These are phyloP conservation scores for Ustilago curta DNA, from an alignment of 1,284 basidiomycete species.

Conservation along the genomic window DNA sequence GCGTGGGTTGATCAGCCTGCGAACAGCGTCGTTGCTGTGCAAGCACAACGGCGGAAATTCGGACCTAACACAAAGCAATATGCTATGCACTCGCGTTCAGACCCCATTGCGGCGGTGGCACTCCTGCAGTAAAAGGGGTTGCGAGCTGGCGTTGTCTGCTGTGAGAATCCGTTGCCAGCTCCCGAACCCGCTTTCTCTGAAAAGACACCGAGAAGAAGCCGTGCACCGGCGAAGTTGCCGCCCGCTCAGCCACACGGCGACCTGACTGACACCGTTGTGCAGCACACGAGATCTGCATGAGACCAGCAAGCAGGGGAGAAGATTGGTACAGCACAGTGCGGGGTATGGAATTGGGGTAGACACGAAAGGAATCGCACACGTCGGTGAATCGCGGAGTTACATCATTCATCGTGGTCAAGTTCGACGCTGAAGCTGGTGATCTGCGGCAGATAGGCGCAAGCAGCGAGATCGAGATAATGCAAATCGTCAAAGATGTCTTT, in stretches of 20 bases:
- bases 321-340: no score
- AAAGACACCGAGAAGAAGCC: not conserved
- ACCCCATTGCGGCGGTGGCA: not conserved
- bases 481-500: slow-evolving; percentile 84
- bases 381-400: not conserved
- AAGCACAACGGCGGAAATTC: not conserved
- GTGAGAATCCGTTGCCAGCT: not conserved
- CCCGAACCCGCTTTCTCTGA: not conserved
- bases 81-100: not conserved
- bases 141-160: not conserved
- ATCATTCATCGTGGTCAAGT: slow-evolving; percentile 41
- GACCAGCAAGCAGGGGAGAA: not conserved
- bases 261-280: not conserved
- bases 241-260: slow-evolving; percentile 1
- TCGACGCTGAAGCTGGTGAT: slow-evolving; percentile 74
- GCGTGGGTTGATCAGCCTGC: slow-evolving; percentile 10
- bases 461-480: slow-evolving; percentile 84
- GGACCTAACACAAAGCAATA: not conserved
- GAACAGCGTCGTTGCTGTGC: not conserved
- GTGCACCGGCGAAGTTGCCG: not conserved
- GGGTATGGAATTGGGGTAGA: slow-evolving; percentile 2
- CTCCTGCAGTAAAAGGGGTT: no score
- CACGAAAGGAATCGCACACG: not conserved
- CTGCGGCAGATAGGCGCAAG: slow-evolving; percentile 89
- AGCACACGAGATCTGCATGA: not conserved